Percentiles rank a stretch among this genome's conserved stretches.
Conservation (phyloP, 306 rosid genomes). For the Quercus glauca region DNA sequence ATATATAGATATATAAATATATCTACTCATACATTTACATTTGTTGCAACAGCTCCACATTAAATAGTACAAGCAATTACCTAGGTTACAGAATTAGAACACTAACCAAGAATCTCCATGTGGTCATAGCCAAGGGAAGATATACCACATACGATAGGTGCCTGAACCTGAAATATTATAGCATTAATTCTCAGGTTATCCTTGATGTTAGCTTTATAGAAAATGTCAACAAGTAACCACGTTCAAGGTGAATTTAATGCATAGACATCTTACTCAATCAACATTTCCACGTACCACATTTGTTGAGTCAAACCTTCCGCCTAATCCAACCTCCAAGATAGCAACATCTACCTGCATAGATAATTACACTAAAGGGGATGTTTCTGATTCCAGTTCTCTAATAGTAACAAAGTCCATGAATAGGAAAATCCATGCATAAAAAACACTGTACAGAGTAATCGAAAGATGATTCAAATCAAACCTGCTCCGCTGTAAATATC, state of each 20-base stretch:
- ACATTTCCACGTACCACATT: conserved; percentile 60
- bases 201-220: neutral
- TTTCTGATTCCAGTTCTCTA: neutral
- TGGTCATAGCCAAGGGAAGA: conserved; percentile 96
- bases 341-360: conserved; percentile 73
- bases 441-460: neutral
- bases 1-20: neutral
- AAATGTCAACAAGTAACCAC: neutral
- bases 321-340: conserved; percentile 90
- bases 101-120: conserved; percentile 98
- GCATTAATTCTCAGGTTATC: conserved; percentile 6
- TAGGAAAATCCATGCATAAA: neutral
- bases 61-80: conserved; percentile 14
- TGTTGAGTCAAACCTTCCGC: conserved; percentile 89
- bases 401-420: neutral
- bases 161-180: conserved; percentile 49
- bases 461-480: conserved; percentile 29
- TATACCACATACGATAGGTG: conserved; percentile 88
- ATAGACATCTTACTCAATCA: neutral
- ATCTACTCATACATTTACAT: neutral
- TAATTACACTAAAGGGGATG: neutral
- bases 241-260: neutral
- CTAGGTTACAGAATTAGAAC: conserved; percentile 27
- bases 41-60: conserved; percentile 14
- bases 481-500: conserved; percentile 88